Percentiles rank a stretch among this genome's conserved stretches.
Evolutionary conservation across 345 rosid species (phyloP).

Genomic region (Syzygium aromaticum): DNA sequence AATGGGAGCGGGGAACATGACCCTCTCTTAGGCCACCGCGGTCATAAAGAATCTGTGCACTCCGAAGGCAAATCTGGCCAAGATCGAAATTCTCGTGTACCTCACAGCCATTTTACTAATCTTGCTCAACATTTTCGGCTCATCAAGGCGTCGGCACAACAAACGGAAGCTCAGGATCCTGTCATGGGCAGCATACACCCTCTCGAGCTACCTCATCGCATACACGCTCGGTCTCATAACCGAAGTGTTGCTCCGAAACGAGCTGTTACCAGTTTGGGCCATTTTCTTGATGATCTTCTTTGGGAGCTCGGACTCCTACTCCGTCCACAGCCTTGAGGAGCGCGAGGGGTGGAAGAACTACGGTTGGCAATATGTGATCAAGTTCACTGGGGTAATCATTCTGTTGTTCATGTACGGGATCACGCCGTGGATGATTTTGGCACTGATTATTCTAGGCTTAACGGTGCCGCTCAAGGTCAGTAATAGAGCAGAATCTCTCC

Average conservation of each 20-base stretch:
- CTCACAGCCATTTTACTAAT: not conserved
- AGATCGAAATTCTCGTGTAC: not conserved
- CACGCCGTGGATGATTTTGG: not conserved
- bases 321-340: not conserved
- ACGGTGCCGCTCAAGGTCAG: not conserved
- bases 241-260: not conserved
- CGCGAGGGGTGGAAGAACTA: not conserved
- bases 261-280: not conserved
- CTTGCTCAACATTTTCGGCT: not conserved
- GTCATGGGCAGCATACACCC: not conserved
- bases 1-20: not conserved
- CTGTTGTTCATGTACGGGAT: not conserved
- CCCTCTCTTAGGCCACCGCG: not conserved
- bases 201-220: not conserved
- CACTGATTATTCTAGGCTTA: too few species aligned
- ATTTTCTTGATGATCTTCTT: not conserved
- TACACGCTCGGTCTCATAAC: not conserved
- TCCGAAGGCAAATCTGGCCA: not conserved
- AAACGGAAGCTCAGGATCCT: not conserved
- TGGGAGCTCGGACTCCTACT: not conserved
- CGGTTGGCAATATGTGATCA: not conserved
- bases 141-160: not conserved
- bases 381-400: not conserved
- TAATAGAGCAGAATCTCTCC: not conserved
- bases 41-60: not conserved